phyloP scores from a whole-genome alignment of 495 filamentous ascomycete species.

The Parachaetomium inaequale region DNA sequence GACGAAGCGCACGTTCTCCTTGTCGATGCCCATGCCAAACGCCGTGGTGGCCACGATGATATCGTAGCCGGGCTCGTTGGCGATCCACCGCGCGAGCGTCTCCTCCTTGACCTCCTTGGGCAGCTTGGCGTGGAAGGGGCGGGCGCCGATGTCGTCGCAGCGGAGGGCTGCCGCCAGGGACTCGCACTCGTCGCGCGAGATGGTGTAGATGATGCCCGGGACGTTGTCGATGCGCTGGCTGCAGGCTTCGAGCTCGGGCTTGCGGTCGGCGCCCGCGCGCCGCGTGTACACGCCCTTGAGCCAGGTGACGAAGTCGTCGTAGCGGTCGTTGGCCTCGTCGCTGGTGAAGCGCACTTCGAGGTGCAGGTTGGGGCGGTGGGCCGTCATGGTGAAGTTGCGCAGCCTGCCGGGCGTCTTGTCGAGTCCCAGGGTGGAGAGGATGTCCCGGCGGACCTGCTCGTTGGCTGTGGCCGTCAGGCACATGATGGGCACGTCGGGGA shows the following conservation, averaged over 20 bases:
- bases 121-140: conserved; percentile 68
- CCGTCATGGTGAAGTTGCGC: conserved; percentile 76
- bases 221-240: conserved; percentile 59
- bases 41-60: conserved; percentile 93
- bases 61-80: conserved; percentile 69
- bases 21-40: conserved; percentile 98
- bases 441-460: conserved; percentile 68
- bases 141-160: conserved; percentile 60
- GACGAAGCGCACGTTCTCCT: conserved; percentile 87
- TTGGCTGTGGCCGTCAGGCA: conserved; percentile 92
- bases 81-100: conserved; percentile 68
- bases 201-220: conserved; percentile 86
- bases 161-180: conserved; percentile 62
- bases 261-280: conserved; percentile 48
- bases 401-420: conserved; percentile 49
- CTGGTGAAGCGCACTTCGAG: conserved; percentile 86
- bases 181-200: conserved; percentile 73
- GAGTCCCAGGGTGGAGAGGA: conserved; percentile 70
- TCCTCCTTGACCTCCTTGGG: conserved; percentile 59
- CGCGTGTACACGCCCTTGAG: conserved; percentile 65
- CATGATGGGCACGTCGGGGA: conserved; percentile 82
- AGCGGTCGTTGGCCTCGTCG: conserved; percentile 67
- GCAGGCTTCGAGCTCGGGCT: conserved; percentile 46
- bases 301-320: conserved; percentile 68
- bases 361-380: conserved; percentile 79